Evolutionary conservation across 2,329 filamentous ascomycete species (phyloP), one percentile per base, ranked within the genome.

Genomic region (Didymella exigua): DNA sequence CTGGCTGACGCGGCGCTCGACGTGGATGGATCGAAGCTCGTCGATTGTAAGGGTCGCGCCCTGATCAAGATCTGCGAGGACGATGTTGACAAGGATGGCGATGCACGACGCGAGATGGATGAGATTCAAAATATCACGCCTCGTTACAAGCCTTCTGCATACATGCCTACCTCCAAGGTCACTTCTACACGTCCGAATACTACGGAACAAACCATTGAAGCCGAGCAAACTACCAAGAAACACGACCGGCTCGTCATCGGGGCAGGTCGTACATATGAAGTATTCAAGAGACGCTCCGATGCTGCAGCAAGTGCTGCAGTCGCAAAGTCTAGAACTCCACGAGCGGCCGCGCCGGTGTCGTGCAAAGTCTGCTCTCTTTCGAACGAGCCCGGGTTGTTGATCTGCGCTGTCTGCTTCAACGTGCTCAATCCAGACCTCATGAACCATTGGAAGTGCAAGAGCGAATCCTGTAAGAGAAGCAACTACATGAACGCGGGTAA

Each of bases 61-160:
- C 81, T 96, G 80, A 77, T 93, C 57, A 89, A 85, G 63, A 85
- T 95, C 1, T 95, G 91, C 68, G 88, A 87, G 58, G 88, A 89
- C 38, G 88, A 91, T 59, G 81, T 81, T 54, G 70, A 75, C 21
- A 66, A 71, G 2, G 80, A 73, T 24, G 65, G 58, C 26, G 59
- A 74, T 46, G 69, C 69, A 14, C 60, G 43, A 38, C 80, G 82
- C 26, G 89, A 96, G 73, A 77, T 91, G 63, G 79, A 81, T 13
- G 90, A 96, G 71, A 77, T 95, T 46, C 81, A 82, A 47, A 78
- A 77, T 16, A 72, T 84, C 21, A 58, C 56, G 18, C 40, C 58
- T 21, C 54, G 60, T 14, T 49, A 61, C 18, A 59, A 29, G 31
- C 37, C 49, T 14, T 2, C 8, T 14, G 13, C 14, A 18, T 10